A percentile compares a stretch with the other conserved stretches of the same genome.
These are phyloP conservation scores for Agaricus blazei DNA, from an alignment of 768 basidiomycete genomes.

Conservation along the genomic window DNA sequence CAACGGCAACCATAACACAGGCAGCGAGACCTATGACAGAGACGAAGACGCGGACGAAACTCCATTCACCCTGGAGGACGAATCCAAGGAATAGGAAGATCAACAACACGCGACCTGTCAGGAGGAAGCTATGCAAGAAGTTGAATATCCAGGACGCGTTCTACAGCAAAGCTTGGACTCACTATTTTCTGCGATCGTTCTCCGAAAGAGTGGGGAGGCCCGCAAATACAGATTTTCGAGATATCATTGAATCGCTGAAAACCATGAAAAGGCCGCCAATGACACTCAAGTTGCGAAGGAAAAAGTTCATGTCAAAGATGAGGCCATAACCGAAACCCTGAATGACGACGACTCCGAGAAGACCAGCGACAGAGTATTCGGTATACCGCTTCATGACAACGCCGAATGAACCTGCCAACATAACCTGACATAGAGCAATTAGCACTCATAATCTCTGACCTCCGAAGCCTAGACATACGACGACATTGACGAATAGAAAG, in stretches of 20 bases:
- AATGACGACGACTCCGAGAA: constrained; percentile 85
- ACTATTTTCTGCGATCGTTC: constrained; percentile 99
- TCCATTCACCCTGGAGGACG: constrained; percentile 92
- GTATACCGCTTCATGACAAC: constrained; percentile 86
- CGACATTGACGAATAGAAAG: constrained; percentile 87
- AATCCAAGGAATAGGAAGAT: constrained; percentile 99
- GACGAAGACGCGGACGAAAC: constrained; percentile 77
- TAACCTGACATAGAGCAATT: constrained; percentile 49
- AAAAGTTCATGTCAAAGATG: constrained; percentile 99
- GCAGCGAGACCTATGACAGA: constrained; percentile 88
- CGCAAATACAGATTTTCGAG: constrained; percentile 83
- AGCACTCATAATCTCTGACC: neutral
- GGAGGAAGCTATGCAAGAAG: constrained; percentile 69
- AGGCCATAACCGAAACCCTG: constrained; percentile 99
- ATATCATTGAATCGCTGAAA: constrained; percentile 92
- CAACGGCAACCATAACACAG: constrained; percentile 94
- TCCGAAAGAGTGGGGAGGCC: constrained; percentile 88
- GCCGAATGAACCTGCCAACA: constrained; percentile 79
- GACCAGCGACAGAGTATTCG: constrained; percentile 85
- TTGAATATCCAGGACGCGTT: neutral
- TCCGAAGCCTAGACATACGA: constrained; percentile 50
- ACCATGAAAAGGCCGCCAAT: constrained; percentile 99
- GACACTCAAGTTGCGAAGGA: constrained; percentile 97
- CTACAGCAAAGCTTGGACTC: constrained; percentile 20
- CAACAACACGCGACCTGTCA: constrained; percentile 92